phyloP scores from a whole-genome alignment of 148 eudicot species.

The Cornus florida region DNA sequence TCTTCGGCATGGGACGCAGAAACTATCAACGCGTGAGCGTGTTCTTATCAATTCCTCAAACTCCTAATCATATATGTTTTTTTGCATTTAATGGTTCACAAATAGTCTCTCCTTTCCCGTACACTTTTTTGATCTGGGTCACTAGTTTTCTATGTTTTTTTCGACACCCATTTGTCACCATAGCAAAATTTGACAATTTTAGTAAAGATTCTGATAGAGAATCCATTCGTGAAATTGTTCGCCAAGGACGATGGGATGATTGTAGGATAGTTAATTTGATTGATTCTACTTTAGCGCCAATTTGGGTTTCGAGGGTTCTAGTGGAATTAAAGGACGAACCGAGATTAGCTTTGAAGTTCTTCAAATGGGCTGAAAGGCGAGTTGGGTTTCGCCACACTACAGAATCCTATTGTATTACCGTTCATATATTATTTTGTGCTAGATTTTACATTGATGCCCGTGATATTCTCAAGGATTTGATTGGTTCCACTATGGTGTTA shows the following conservation, averaged over 20 bases:
- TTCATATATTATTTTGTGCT: constrained; percentile 71
- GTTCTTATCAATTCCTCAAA: constrained; percentile 23
- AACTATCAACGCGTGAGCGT: constrained; percentile 37
- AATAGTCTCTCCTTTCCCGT: constrained; percentile 31
- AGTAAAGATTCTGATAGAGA: constrained; percentile 37
- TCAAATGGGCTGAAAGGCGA: constrained; percentile 65
- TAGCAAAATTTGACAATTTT: constrained; percentile 29
- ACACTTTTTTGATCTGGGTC: constrained; percentile 43
- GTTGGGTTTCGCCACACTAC: constrained; percentile 55
- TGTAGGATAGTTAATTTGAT: constrained; percentile 46
- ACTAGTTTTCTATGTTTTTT: constrained; percentile 39
- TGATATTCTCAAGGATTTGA: constrained; percentile 52
- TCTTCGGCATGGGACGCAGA: constrained; percentile 45
- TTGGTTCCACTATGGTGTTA: constrained; percentile 24
- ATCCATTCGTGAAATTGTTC: constrained; percentile 38
- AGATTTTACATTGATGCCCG: constrained; percentile 69
- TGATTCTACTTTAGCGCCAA: constrained; percentile 52
- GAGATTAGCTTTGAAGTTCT: constrained; percentile 53
- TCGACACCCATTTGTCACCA: constrained; percentile 37
- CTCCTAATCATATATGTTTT: constrained; percentile 20
- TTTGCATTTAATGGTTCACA: constrained; percentile 22
- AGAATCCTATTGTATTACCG: constrained; percentile 67
- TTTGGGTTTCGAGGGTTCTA: constrained; percentile 60
- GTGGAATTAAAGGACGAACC: constrained; percentile 69
- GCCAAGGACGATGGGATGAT: constrained; percentile 68